Evolutionary conservation across 2,329 filamentous ascomycete species (phyloP).

Genomic region (Parafenestella ontariensis): DNA sequence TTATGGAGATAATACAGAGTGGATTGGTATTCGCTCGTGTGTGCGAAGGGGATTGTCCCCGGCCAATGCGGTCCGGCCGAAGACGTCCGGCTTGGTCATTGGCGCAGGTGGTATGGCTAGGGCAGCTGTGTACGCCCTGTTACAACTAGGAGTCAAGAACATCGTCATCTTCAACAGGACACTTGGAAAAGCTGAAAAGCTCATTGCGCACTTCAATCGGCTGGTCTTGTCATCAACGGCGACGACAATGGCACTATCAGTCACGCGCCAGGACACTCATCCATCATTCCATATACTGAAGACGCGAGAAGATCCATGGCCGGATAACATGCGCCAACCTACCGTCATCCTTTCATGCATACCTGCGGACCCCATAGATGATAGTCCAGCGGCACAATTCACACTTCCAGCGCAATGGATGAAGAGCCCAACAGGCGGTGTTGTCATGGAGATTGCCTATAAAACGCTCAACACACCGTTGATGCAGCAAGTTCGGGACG

Average conservation of each 20-base stretch:
- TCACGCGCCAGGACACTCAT: slow-evolving; percentile 33
- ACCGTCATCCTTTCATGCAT: slow-evolving; percentile 81
- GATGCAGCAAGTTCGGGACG: slow-evolving; percentile 68
- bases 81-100: slow-evolving; percentile 61
- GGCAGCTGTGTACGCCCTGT: slow-evolving; percentile 78
- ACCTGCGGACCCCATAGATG: slow-evolving; percentile 71
- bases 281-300: slow-evolving; percentile 66
- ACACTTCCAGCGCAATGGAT: slow-evolving; percentile 74
- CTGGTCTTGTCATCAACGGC: slow-evolving; percentile 44
- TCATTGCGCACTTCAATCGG: slow-evolving; percentile 74
- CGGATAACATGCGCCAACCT: slow-evolving; percentile 66
- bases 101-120: slow-evolving; percentile 78
- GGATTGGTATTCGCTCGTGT: slow-evolving; percentile 79
- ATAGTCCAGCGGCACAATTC: slow-evolving; percentile 71
- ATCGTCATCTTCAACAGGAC: slow-evolving; percentile 80
- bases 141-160: slow-evolving; percentile 77
- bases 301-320: slow-evolving; percentile 69
- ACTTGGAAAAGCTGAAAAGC: slow-evolving; percentile 67
- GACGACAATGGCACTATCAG: slow-evolving; percentile 21
- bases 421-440: slow-evolving; percentile 74
- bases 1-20: slow-evolving; percentile 83
- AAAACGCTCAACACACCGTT: slow-evolving; percentile 76
- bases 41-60: slow-evolving; percentile 76
- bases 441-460: slow-evolving; percentile 76
- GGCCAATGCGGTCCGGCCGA: slow-evolving; percentile 64